Base-by-base conservation (phyloP, 305 asterid species). In the Nicotiana rustica region DNA sequence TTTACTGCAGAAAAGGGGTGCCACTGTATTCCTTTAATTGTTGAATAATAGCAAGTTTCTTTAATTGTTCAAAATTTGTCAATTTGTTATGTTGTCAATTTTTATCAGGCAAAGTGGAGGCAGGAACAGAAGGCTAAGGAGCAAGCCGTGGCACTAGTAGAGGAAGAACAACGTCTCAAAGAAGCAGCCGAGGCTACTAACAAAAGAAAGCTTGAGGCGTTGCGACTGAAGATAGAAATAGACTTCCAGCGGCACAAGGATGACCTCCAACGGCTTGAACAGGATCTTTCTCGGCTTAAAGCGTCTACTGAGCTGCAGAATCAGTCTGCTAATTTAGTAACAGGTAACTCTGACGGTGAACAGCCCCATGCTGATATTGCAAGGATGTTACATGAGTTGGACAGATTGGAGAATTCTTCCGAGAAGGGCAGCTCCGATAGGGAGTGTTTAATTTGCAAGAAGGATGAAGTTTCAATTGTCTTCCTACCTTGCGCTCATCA, bases 241-340 rank as follows among this genome's bases (percentile, higher is more conserved):
- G 96, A 96, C 84, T 93, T 91, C 90, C 98, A 96, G 90, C 97
- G 99, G 82, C 96, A 94, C 81, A 94, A 93, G 85, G 99, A 96
- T 80, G 99, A 96, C 81, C 90, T 94, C 82, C 98, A 87, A 80
- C 90, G 98, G 44, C 97, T 94, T 2, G 98, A 96, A 80, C 97
- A 93, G 87, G 99, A 96, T 83, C 91, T 88, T 6, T 65, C 93
- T n/a, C 93, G 94, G 64, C 95, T 94, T 25, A 93, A 86, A 83
- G 94, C 92, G 18, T 89, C 96, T 69, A 52, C 88, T 0, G 97
- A 89, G 77, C 77, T 77, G 71, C 95, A 90, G 60, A 90, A 86
- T 75, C 93, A 89, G 62, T 82, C 92, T 17, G 83, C 83, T 73
- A 78, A 85, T 64, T 21, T 69, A 44, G 69, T 81, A 84, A 82